These are phyloP conservation scores for Xylaria longipes DNA, from an alignment of 495 filamentous ascomycete species.

Conservation along the genomic window DNA sequence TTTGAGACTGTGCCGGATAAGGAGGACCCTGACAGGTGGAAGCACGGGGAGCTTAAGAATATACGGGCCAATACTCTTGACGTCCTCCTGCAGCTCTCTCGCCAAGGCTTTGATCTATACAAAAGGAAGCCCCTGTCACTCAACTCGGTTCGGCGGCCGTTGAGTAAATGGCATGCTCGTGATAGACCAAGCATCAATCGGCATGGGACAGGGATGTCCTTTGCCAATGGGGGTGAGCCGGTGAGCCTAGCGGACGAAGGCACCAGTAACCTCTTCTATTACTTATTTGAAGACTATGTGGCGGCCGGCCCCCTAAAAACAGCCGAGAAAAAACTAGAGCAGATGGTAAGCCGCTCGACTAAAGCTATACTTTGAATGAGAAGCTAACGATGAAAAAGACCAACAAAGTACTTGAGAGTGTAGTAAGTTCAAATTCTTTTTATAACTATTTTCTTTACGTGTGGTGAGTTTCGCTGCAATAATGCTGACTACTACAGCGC, in stretches of 20 bases:
- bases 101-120: conserved; percentile 44
- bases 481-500: conserved; percentile 31
- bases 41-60: conserved; percentile 51
- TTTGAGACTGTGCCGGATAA: conserved; percentile 45
- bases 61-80: conserved; percentile 73
- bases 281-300: conserved; percentile 81
- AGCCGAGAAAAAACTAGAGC: conserved; percentile 77
- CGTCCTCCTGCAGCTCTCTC: conserved; percentile 75
- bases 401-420: conserved; percentile 36
- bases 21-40: conserved; percentile 43
- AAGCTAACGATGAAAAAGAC: conserved; percentile 32
- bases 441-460: too few species aligned
- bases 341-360: conserved; percentile 59
- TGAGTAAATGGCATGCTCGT: conserved; percentile 36
- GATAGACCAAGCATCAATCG: conserved; percentile 36
- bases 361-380: background rate
- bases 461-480: background rate
- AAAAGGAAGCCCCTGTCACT: conserved; percentile 56
- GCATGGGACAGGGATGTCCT: conserved; percentile 34
- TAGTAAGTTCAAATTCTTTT: conserved; percentile 31
- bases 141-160: conserved; percentile 43
- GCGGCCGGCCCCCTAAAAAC: conserved; percentile 58
- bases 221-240: conserved; percentile 26
- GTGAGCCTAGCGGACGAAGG: conserved; percentile 58
- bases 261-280: conserved; percentile 81